Evolutionary conservation across 2,329 filamentous ascomycete genomes (phyloP).

Genomic region (Aspergillus fumigatiaffinis): DNA sequence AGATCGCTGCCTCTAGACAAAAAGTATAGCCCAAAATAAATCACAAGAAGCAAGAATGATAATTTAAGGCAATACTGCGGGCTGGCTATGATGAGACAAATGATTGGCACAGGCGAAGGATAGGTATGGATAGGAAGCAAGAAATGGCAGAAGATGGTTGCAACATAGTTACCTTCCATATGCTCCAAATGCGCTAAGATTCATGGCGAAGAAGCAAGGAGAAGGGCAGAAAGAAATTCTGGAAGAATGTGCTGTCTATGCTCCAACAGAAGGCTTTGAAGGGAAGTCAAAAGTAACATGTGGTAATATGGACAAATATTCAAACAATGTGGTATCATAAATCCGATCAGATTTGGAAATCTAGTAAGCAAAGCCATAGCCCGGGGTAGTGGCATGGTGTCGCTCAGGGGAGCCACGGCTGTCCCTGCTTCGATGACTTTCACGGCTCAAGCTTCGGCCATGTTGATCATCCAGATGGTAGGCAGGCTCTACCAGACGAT

Average conservation of each 20-base stretch:
- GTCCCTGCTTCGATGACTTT: constrained; percentile 21
- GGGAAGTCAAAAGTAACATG: background rate
- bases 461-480: constrained; percentile 23
- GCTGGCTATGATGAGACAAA: background rate
- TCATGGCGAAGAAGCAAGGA: background rate
- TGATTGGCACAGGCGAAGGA: background rate
- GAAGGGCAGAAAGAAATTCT: background rate
- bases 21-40: background rate
- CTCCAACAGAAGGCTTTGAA: background rate
- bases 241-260: background rate
- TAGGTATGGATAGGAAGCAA: background rate
- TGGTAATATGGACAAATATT: constrained; percentile 2
- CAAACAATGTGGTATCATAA: constrained; percentile 4
- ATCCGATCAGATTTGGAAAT: background rate
- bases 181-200: constrained; percentile 20
- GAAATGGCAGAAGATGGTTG: background rate
- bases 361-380: constrained; percentile 35
- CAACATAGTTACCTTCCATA: constrained; percentile 5
- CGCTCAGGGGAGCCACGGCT: constrained; percentile 31
- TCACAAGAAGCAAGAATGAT: background rate
- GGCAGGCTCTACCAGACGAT: constrained; percentile 29
- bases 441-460: constrained; percentile 23
- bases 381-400: constrained; percentile 24
- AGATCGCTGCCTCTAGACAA: background rate
- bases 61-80: background rate